Conservation (phyloP, 192 early-diverging fungal genomes). For the Piromyces finnis region DNA sequence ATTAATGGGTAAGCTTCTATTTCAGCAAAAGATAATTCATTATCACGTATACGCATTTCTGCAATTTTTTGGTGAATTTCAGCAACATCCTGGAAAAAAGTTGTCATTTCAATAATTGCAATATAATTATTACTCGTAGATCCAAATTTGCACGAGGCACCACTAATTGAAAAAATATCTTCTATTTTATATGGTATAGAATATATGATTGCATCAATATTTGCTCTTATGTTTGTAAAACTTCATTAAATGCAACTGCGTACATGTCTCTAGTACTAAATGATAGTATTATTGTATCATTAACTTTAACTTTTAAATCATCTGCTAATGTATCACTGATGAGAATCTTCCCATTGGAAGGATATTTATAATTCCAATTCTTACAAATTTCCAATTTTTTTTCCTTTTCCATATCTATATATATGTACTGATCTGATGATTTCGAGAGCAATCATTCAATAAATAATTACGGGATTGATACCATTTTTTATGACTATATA, state of each 20-base stretch:
- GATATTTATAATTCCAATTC: neutral
- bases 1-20: neutral
- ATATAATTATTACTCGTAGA: neutral
- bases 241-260: neutral
- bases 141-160: neutral
- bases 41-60: neutral
- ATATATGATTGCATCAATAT: neutral
- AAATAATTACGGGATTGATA: neutral
- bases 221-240: neutral
- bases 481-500: neutral
- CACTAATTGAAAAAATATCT: neutral
- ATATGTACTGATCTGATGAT: neutral
- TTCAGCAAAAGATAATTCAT: neutral
- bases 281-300: neutral
- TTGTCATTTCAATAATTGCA: neutral
- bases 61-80: neutral
- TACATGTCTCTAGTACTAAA: neutral
- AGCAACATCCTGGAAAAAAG: neutral
- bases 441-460: neutral
- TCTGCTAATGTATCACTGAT: neutral
- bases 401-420: neutral
- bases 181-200: neutral
- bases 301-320: neutral
- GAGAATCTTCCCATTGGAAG: neutral
- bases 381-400: neutral